Conservation (phyloP, 2,329 filamentous ascomycete species). For the Xylaria hypoxylon region DNA sequence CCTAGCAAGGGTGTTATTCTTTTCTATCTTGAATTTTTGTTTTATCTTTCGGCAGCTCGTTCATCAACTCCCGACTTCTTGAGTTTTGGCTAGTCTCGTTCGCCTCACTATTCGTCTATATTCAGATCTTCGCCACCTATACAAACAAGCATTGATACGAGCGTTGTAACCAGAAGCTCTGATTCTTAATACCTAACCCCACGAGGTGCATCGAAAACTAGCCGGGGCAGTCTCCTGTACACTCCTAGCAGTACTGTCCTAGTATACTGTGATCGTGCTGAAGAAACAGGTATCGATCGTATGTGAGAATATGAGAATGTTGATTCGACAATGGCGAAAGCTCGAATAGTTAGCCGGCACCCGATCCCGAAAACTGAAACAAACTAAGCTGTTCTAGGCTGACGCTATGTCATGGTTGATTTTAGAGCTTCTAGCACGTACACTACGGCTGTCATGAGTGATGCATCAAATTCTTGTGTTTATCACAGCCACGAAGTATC, state of each 20-base stretch:
- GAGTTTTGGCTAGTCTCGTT: conserved; percentile 13
- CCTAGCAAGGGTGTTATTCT: background rate
- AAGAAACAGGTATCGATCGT: conserved; percentile 3
- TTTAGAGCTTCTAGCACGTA: conserved; percentile 21
- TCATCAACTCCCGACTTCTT: conserved; percentile 7
- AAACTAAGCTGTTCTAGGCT: conserved; percentile 37
- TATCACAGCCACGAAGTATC: conserved; percentile 21
- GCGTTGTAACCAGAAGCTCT: background rate
- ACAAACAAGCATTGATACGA: background rate
- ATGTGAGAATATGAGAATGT: conserved; percentile 35
- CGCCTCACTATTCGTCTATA: conserved; percentile 29
- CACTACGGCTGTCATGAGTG: conserved; percentile 7
- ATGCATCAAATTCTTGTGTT: conserved; percentile 13
- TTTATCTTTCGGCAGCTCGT: background rate
- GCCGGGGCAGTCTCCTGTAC: conserved; percentile 1
- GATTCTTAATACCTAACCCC: conserved; percentile 1
- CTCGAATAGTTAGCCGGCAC: conserved; percentile 35
- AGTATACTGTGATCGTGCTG: background rate
- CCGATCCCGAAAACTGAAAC: conserved; percentile 40
- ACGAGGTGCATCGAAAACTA: conserved; percentile 4
- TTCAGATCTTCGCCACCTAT: conserved; percentile 18
- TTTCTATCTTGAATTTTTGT: background rate
- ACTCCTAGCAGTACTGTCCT: background rate
- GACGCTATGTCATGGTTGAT: conserved; percentile 21
- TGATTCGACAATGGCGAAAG: conserved; percentile 38